Conservation (phyloP, 768 basidiomycete genomes). For the Boletus fagicola region DNA sequence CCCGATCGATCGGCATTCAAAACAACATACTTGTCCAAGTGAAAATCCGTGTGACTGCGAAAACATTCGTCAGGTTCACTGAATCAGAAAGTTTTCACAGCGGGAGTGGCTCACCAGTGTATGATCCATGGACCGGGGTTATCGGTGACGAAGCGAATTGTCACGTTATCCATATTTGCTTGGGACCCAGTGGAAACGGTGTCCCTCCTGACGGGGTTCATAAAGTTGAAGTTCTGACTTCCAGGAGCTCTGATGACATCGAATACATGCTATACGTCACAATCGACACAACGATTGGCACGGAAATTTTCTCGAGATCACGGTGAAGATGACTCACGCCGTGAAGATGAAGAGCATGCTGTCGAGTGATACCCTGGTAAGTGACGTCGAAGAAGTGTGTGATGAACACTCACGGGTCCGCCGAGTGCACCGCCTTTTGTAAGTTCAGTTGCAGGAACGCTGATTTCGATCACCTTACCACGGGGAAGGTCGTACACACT, state of each 20-base stretch:
- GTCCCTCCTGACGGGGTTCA: slow-evolving; percentile 54
- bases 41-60: slow-evolving; percentile 24
- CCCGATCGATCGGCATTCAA: background rate
- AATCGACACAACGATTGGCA: background rate
- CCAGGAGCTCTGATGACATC: slow-evolving; percentile 43
- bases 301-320: background rate
- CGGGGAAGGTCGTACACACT: slow-evolving; percentile 17
- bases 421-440: slow-evolving; percentile 29
- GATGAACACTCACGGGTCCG: slow-evolving; percentile 24
- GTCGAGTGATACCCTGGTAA: background rate
- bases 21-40: slow-evolving; percentile 18
- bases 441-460: slow-evolving; percentile 15
- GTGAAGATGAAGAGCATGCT: slow-evolving; percentile 27
- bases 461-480: slow-evolving; percentile 18
- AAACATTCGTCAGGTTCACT: background rate
- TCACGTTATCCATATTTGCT: slow-evolving; percentile 39
- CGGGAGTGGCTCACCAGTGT: slow-evolving; percentile 15
- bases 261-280: slow-evolving; percentile 37
- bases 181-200: slow-evolving; percentile 37
- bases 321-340: slow-evolving; percentile 10
- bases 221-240: slow-evolving; percentile 38
- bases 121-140: slow-evolving; percentile 43
- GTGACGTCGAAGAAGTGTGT: background rate
- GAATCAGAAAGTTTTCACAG: background rate
- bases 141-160: slow-evolving; percentile 64